Percentiles rank a stretch among this genome's conserved stretches.
phyloP scores from a whole-genome alignment of 495 filamentous ascomycete genomes.

The Talaromyces nanjingensis region DNA sequence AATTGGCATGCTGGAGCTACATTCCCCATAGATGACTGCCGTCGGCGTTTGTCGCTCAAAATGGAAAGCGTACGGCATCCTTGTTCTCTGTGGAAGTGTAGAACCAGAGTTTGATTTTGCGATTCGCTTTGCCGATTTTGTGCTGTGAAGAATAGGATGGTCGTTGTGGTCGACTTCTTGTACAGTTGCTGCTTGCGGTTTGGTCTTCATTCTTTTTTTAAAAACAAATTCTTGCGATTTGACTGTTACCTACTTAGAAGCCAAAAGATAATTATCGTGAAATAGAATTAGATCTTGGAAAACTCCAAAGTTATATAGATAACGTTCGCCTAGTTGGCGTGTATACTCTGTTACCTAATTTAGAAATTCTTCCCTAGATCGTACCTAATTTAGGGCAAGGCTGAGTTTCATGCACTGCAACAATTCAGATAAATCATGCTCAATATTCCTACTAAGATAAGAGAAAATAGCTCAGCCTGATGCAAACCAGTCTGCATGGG shows the following conservation, averaged over 20 bases:
- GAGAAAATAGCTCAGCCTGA: neutral
- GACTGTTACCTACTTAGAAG: too few species aligned
- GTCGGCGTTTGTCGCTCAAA: too few species aligned
- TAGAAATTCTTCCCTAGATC: neutral
- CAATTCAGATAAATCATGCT: too few species aligned
- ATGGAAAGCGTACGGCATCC: neutral
- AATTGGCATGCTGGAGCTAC: neutral
- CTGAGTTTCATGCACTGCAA: neutral
- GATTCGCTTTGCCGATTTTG: neutral
- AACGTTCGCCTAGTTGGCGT: neutral
- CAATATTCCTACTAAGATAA: too few species aligned
- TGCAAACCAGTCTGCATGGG: neutral
- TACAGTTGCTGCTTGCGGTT: neutral
- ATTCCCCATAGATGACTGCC: too few species aligned
- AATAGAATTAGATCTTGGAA: too few species aligned
- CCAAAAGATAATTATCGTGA: too few species aligned
- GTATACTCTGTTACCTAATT: neutral
- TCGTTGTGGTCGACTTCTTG: neutral
- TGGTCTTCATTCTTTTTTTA: neutral
- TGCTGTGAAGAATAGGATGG: neutral
- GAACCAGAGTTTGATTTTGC: neutral
- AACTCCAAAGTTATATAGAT: neutral
- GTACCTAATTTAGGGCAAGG: neutral
- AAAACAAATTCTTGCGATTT: too few species aligned
- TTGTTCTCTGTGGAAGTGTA: neutral